Conservation (phyloP, 2,329 filamentous ascomycete species). For the Fonsecaea nubica region DNA sequence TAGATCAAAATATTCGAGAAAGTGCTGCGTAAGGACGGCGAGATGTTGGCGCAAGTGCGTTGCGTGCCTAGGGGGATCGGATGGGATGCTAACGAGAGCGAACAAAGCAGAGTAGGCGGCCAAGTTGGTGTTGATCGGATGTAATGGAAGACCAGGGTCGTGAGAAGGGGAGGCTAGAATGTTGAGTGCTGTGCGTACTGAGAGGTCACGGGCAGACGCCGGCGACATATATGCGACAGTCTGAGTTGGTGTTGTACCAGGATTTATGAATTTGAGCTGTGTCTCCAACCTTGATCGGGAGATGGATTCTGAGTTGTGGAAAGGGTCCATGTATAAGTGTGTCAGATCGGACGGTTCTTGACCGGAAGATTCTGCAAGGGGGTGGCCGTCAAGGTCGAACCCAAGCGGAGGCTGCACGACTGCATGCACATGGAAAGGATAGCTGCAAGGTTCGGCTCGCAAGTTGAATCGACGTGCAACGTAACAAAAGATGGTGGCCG, state of each 20-base stretch:
- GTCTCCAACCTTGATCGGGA: conserved; percentile 63
- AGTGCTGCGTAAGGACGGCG: conserved; percentile 68
- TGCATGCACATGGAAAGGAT: conserved; percentile 84
- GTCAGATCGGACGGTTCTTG: conserved; percentile 35
- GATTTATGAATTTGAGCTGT: conserved; percentile 62
- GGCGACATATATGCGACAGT: conserved; percentile 65
- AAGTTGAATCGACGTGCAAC: conserved; percentile 77
- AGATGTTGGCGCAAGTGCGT: conserved; percentile 67
- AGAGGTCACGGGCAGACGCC: conserved; percentile 69
- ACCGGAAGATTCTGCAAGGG: conserved; percentile 37
- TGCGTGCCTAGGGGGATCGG: conserved; percentile 49
- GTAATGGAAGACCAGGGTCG: conserved; percentile 48
- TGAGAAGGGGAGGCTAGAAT: conserved; percentile 75
- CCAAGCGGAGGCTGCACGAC: conserved; percentile 71
- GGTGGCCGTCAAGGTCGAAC: conserved; percentile 62
- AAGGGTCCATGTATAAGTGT: conserved; percentile 80
- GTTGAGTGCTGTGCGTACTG: conserved; percentile 78
- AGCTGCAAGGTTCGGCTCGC: conserved; percentile 77
- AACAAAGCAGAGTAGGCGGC: conserved; percentile 77
- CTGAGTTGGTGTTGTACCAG: conserved; percentile 41
- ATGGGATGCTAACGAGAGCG: conserved; percentile 67
- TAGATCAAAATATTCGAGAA: conserved; percentile 70
- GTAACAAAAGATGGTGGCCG: conserved; percentile 83
- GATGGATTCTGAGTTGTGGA: conserved; percentile 72
- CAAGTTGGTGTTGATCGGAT: conserved; percentile 61